Base-by-base conservation (phyloP, 2,329 filamentous ascomycete genomes). In the Calonectria pseudoturangicola region DNA sequence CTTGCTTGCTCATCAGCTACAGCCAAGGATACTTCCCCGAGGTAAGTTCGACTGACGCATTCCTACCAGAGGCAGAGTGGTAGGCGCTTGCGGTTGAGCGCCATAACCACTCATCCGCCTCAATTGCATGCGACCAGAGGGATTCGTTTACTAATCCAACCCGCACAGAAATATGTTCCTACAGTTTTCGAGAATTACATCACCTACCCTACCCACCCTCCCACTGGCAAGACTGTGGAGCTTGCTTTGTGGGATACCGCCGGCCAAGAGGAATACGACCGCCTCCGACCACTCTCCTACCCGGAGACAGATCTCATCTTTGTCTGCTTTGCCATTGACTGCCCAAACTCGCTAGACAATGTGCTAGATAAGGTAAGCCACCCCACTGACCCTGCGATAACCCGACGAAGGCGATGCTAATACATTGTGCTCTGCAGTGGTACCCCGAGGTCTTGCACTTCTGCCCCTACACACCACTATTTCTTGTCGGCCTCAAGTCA, bases 141-240 rank as follows among this genome's bases (percentile, higher is more conserved):
- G 27, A 21, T 21, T 13, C 18, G 33, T 13, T 47, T 33, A 41
- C 68, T 78, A 65, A 78, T 51, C 21, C 36, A 21, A 41, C 18
- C 28, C 25, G 13, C 27, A 33, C 39, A 99, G 97, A 98, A 98
- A 98, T 99, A 99, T 81, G 97, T 99, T 48, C 97, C 97, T 4
- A 99, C 97, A 2, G 97, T 99, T 66, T 99, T 99, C 84, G 97
- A 99, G 83, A 99, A 99, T 88, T 99, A 99, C 91, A 98, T 99
- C 87, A 98, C 97, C 68, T 96, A 98, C 85, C 97, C 96, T 70
- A 94, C 93, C 73, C 97, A 99, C 86, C 92, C 92, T 76, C 91
- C 92, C 54, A 94, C 93, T 15, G 96, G 96, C 82, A 98, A 98
- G 89, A 96, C 93, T 71, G 95, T 99, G 78, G 97, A 99, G 87